Evolutionary conservation across 106 monocot species (phyloP), one percentile per base, ranked within the genome.

Genomic region (Dendrobium chrysotoxum): DNA sequence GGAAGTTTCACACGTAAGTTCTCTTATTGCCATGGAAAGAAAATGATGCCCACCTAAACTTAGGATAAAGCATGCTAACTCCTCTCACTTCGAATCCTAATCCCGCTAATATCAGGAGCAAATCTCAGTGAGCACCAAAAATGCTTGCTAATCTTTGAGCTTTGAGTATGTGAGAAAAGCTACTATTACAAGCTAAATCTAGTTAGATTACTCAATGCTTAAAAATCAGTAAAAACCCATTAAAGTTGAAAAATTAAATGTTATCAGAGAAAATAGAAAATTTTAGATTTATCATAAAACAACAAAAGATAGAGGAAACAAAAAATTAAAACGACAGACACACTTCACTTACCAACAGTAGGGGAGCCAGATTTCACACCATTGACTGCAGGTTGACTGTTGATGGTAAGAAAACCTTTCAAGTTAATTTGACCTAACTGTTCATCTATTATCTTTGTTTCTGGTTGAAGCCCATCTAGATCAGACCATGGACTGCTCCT

Each of bases 401-500:
- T 96, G 44, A 96, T 93, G 79, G 91, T 91, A 79, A 96, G 89
- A 72, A 89, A 96, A 53, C 96, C 96, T 78, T 88, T 96, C 84
- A 87, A 76, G 77, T 93, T 96, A 76, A 96, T 81, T 64, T 84
- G 77, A n/a, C 75, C 91, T 64, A 96, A 68, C 18, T 88, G 89
- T 41, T 96, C 91, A 78, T 93, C 76, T 38, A 96, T 93, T 85
- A 96, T 91, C 82, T 93, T 96, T 80, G 96, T 96, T 85, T 96
- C 93, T 79, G 91, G 88, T 47, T 91, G 93, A 82, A 96, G 91
- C 47, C 92, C 86, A 73, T 96, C 93, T 39, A 96, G 79, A 50
- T 96, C 96, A 12, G 96, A 96, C 96, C 96, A 96, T 18, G 96
- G 96, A 71, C 91, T 96, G 47, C 91, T 91, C 58, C 44, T 90